These are phyloP conservation scores for Aspergillus japonicus DNA, from an alignment of 2,329 filamentous ascomycete genomes.

Conservation along the genomic window DNA sequence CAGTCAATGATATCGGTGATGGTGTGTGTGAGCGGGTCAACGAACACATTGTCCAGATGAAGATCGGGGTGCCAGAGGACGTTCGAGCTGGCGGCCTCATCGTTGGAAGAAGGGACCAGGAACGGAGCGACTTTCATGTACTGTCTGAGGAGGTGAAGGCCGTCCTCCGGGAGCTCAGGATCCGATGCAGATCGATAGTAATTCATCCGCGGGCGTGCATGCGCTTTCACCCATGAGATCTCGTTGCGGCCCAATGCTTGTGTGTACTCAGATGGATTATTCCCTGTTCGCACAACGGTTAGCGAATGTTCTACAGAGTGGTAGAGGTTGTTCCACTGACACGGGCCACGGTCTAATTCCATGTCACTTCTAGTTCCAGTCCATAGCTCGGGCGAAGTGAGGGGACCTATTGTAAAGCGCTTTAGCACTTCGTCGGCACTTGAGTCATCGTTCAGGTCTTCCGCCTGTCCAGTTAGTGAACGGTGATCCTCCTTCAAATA, in stretches of 20 bases:
- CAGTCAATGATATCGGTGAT: constrained; percentile 30
- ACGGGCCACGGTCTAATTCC: constrained; percentile 30
- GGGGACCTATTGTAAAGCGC: constrained; percentile 24
- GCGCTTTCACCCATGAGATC: constrained; percentile 22
- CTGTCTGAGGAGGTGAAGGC: constrained; percentile 23
- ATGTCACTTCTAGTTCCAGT: constrained; percentile 20
- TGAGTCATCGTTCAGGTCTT: constrained; percentile 12
- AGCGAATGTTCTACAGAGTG: too few relatives aligned
- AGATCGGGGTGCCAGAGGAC: constrained; percentile 31
- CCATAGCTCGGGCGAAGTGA: constrained; percentile 26
- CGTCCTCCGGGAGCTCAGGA: constrained; percentile 23
- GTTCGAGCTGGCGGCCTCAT: constrained; percentile 13
- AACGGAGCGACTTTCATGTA: constrained; percentile 27
- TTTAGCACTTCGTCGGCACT: constrained; percentile 2
- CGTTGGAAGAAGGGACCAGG: constrained; percentile 17
- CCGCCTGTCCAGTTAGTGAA: constrained; percentile 12
- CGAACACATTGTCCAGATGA: constrained; percentile 30
- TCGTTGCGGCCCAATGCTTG: constrained; percentile 27
- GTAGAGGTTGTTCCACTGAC: constrained; percentile 17
- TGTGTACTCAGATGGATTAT: constrained; percentile 21
- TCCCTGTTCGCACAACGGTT: constrained; percentile 14
- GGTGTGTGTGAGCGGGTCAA: constrained; percentile 23
- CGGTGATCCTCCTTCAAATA: constrained; percentile 28
- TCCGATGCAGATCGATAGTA: constrained; percentile 22
- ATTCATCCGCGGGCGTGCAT: constrained; percentile 28